Evolutionary conservation across 164 flowering plant species (phyloP), one percentile per base, ranked within the genome.

Genomic region (Liquidambar formosana): DNA sequence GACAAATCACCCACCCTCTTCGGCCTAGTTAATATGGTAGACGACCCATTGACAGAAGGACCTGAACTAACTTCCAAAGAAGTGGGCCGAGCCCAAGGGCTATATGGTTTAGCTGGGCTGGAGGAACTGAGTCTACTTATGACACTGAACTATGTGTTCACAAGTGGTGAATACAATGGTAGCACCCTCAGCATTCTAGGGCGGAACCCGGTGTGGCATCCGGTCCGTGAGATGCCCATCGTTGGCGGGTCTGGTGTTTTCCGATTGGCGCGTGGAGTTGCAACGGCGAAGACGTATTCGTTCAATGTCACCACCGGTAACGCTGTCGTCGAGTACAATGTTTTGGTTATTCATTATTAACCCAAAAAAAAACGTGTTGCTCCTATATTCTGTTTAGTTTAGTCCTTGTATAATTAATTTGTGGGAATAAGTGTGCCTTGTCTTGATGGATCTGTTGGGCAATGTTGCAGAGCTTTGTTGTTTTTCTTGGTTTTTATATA

Each of bases 61-160:
- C 82, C 81, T 0, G 84, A 80, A 11, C 74, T 67, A 1, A 58
- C 64, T 0, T 79, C 87, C 10, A 79, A 73, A 61, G 46, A 74
- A 2, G 69, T 84, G 59, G 87, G 83, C n/a, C 80, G 76, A 41
- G 85, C 83, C 13, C 79, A 83, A 43, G 85, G 87, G 18, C 19
- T 80, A 27, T 81, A 84, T 46, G 81, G 76, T 3, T 74, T 78
- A 1, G 68, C 83, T 2, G 79, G 68, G 2, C 70, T 61, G 27
- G 71, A 67, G 1, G 74, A 46, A 13, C 10, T 79, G 15, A 61
- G 78, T 25, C 60, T 81, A 2, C 61, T 83, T n/a, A 71, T 83
- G 83, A 77, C 65, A 69, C 12, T 69, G 62, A 45, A 49, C 58
- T 52, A 68, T 11, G 57, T 12, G 1, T 67, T 67, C 60, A 27